A percentile compares a stretch with the other conserved stretches of the same genome.
phyloP scores from a whole-genome alignment of 139 green algal genomes.

The Chlorella sp. region DNA sequence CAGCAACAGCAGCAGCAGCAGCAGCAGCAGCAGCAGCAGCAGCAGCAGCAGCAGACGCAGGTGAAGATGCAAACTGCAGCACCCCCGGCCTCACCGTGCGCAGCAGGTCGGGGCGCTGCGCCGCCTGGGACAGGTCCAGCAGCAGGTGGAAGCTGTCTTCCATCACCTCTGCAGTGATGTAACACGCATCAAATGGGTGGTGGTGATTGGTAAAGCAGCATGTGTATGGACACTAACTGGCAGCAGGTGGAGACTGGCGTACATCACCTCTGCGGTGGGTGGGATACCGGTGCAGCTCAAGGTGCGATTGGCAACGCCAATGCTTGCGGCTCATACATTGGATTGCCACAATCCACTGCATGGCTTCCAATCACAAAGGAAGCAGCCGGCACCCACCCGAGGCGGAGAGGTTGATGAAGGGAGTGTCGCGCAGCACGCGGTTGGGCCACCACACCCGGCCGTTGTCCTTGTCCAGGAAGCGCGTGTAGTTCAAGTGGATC shows the following conservation, averaged over 20 bases:
- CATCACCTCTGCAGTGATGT: constrained; percentile 1
- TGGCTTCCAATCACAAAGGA: no score
- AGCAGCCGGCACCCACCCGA: not conserved
- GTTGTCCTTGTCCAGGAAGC: constrained; percentile 23
- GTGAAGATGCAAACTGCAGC: not conserved
- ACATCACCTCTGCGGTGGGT: no score
- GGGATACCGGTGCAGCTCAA: no score
- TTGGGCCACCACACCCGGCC: constrained; percentile 15
- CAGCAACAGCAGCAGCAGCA: no score
- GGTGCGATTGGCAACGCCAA: no score
- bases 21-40: no score
- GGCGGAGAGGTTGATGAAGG: constrained; percentile 29
- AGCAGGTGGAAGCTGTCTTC: constrained; percentile 26
- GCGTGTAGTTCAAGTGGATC: constrained; percentile 15
- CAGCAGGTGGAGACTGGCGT: no score
- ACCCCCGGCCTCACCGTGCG: not conserved
- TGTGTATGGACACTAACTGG: not conserved
- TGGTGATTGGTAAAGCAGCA: not conserved
- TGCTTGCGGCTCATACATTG: no score
- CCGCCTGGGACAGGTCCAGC: constrained; percentile 14
- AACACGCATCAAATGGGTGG: no score
- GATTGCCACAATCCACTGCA: no score
- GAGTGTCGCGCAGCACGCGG: constrained; percentile 10
- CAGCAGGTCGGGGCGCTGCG: constrained; percentile 9
- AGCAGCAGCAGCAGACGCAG: no score